Evolutionary conservation across 805 yeast species (phyloP).

Genomic region (Millerozyma acaciae): DNA sequence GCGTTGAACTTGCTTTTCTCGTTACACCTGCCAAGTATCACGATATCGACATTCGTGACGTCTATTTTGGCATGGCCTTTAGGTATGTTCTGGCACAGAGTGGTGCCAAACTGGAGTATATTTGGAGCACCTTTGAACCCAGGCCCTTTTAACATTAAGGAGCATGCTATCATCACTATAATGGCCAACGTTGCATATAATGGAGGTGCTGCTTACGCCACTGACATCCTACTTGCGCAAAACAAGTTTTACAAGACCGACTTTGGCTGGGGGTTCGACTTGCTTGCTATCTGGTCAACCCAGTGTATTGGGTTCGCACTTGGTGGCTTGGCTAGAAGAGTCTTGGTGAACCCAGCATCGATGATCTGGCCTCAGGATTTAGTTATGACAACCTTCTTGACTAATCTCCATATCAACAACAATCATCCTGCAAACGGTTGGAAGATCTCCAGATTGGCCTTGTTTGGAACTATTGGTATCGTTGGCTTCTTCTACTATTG

Average conservation of each 20-base stretch:
- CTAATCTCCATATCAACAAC: conserved; percentile 47
- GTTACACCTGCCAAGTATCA: conserved; percentile 51
- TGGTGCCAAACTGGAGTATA: conserved; percentile 31
- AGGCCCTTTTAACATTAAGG: conserved; percentile 59
- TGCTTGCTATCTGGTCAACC: conserved; percentile 31
- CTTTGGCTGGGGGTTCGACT: conserved; percentile 7
- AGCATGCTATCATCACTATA: conserved; percentile 53
- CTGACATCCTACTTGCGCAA: conserved; percentile 53
- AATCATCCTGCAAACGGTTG: conserved; percentile 58
- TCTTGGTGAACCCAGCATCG: conserved; percentile 61
- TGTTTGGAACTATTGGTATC: conserved; percentile 41
- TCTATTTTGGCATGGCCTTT: conserved; percentile 59
- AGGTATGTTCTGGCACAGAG: conserved; percentile 48
- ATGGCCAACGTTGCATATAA: conserved; percentile 47
- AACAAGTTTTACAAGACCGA: conserved; percentile 40
- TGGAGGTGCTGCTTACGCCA: conserved; percentile 47
- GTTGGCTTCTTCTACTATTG: conserved; percentile 24
- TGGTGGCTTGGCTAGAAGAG: conserved; percentile 59
- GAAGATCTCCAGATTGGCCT: conserved; percentile 50
- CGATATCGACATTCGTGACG: conserved; percentile 49
- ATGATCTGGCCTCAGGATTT: conserved; percentile 70
- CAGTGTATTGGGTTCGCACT: conserved; percentile 66
- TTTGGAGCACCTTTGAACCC: conserved; percentile 45
- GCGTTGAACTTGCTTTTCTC: conserved; percentile 59
- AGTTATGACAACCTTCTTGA: conserved; percentile 55